phyloP scores from a whole-genome alignment of 2,329 filamentous ascomycete genomes.

The Fusarium sp. region DNA sequence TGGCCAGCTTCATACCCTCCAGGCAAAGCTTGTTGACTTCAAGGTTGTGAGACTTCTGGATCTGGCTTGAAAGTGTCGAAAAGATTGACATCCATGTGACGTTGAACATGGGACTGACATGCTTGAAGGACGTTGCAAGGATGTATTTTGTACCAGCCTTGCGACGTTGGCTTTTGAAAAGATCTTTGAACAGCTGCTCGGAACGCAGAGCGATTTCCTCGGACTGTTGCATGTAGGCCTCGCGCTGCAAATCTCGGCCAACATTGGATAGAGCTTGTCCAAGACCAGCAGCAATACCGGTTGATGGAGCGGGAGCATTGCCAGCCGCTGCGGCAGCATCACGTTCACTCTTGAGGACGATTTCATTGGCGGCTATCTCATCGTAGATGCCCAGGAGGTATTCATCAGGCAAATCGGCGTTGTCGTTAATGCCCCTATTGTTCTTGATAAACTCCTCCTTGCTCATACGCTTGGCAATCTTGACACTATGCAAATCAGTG shows the following conservation, averaged over 20 bases:
- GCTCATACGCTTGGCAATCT: conserved; percentile 88
- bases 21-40: conserved; percentile 93
- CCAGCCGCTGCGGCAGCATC: conserved; percentile 88
- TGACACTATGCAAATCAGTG: conserved; percentile 92
- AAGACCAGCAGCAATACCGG: conserved; percentile 83
- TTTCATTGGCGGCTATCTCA: conserved; percentile 91
- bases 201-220: conserved; percentile 85
- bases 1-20: conserved; percentile 94
- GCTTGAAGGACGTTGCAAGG: conserved; percentile 91
- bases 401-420: conserved; percentile 90
- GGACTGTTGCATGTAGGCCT: conserved; percentile 94
- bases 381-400: conserved; percentile 92
- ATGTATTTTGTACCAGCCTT: conserved; percentile 84
- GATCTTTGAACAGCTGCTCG: conserved; percentile 90
- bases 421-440: conserved; percentile 98
- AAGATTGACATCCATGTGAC: conserved; percentile 99
- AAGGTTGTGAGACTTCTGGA: conserved; percentile 92
- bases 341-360: conserved; percentile 92
- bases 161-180: conserved; percentile 89
- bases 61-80: conserved; percentile 91
- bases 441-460: conserved; percentile 99
- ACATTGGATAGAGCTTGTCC: conserved; percentile 93
- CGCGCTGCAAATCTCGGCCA: conserved; percentile 89
- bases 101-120: conserved; percentile 98
- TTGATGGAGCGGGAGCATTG: conserved; percentile 67